Base-by-base conservation (phyloP, 2,329 filamentous ascomycete genomes). In the Cladosporium sphaerospermum region DNA sequence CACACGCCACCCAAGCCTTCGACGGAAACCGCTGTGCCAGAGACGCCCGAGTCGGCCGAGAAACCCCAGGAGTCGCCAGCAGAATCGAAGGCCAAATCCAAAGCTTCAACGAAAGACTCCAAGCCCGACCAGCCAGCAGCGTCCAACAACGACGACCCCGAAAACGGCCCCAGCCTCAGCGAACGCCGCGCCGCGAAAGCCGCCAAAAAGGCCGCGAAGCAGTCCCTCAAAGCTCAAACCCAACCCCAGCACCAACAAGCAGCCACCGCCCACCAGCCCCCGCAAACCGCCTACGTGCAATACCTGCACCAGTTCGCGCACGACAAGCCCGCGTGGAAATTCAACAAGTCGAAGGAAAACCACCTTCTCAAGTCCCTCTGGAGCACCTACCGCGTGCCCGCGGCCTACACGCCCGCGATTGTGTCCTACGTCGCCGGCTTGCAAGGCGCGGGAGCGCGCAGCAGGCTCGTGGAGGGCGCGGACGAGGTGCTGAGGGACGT, bases 261-360 rank as follows among this genome's bases (percentile, higher is more conserved):
- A 1, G 16, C 16, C 16, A 3, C 23, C 40, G 9, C 36, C 7
- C 9, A 16, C 40, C 3, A 41, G 8, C 36, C 39, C 16, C 31
- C 39, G 4, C 14, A 43, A 52, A 77, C 81, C 44, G 79, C 84
- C 11, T 85, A 89, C 54, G 76, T 95, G 13, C 77, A 81, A 50
- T 96, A 96, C 67, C 79, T 96, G 42, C 78, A 78, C 44, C 82
- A 85, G 66, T 96, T 90, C 78, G 78, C 88, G 70, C 79, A 78
- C 52, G 79, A 83, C 56, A 83, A 83, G 54, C 75, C 78, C 9
- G 77, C 76, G 61, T 97, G 92, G 92, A 96, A 96, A 70, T 97
- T 96, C 76, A 95, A 95, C 75, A 96, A 96, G 74, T 91, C 89
- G 62, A 83, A 89, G 66, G 91, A 96, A 70, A 88, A 85, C 51